Percentiles rank a stretch among this genome's conserved stretches.
Conservation (phyloP, 129 eudicot species). For the Rutidosis leptorrhynchoides region DNA sequence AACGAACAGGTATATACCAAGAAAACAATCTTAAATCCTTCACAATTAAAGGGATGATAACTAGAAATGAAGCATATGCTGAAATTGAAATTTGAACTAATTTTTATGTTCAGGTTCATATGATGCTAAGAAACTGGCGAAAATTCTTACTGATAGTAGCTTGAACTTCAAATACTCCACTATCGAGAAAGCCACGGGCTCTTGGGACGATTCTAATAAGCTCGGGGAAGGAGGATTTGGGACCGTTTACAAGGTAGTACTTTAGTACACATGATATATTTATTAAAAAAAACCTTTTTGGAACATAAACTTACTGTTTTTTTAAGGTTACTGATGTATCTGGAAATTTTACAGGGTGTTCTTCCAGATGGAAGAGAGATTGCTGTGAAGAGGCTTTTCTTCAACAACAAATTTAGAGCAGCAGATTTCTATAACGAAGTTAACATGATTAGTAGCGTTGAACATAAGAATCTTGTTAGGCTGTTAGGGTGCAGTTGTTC, state of each 20-base stretch:
- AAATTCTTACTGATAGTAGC: slow-evolving; percentile 63
- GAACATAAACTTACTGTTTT: not conserved
- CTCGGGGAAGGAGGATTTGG: slow-evolving; percentile 94
- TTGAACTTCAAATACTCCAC: slow-evolving; percentile 74
- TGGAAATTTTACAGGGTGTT: slow-evolving; percentile 49
- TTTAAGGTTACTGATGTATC: slow-evolving; percentile 11
- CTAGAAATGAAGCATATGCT: slow-evolving; percentile 9
- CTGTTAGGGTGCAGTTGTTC: slow-evolving; percentile 78
- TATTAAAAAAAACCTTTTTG: not conserved
- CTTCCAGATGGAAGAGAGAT: slow-evolving; percentile 86
- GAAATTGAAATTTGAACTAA: not conserved
- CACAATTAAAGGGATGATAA: not conserved
- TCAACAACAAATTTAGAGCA: slow-evolving; percentile 78
- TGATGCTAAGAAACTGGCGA: slow-evolving; percentile 54
- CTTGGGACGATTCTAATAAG: slow-evolving; percentile 68
- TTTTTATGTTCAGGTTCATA: slow-evolving; percentile 37
- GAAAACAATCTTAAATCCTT: slow-evolving; percentile 4
- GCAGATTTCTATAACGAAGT: slow-evolving; percentile 89
- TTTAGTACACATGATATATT: slow-evolving; percentile 6
- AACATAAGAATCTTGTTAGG: slow-evolving; percentile 72
- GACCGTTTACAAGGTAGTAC: slow-evolving; percentile 68
- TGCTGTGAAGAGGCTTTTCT: slow-evolving; percentile 91
- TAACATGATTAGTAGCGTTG: slow-evolving; percentile 64
- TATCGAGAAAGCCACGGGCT: slow-evolving; percentile 67
- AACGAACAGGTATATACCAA: slow-evolving; percentile 54